These are phyloP conservation scores for Metschnikowia continentalis DNA, from an alignment of 805 yeast species.

Conservation along the genomic window DNA sequence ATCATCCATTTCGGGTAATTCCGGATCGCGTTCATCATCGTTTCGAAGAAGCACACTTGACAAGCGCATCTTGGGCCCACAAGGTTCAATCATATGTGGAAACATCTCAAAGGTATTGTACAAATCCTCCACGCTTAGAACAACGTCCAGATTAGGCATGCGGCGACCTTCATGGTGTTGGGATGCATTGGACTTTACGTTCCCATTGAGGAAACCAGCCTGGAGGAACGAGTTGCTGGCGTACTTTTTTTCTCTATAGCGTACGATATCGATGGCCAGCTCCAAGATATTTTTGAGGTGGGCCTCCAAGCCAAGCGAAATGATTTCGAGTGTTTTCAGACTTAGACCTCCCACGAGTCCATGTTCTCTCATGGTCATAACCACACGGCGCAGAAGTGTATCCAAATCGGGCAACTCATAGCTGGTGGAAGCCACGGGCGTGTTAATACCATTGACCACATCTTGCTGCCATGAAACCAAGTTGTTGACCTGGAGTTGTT, in stretches of 20 bases:
- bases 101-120: conserved; percentile 57
- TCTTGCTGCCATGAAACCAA: conserved; percentile 89
- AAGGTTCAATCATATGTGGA: conserved; percentile 67
- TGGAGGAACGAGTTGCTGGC: conserved; percentile 32
- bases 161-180: not conserved
- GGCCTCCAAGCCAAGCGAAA: conserved; percentile 75
- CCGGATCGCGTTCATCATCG: conserved; percentile 43
- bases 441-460: conserved; percentile 76
- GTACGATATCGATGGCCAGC: conserved; percentile 66
- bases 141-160: conserved; percentile 21
- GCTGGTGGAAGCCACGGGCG: conserved; percentile 73
- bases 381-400: conserved; percentile 59
- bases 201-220: conserved; percentile 18
- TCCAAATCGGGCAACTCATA: conserved; percentile 82
- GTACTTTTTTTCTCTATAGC: conserved; percentile 51
- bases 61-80: conserved; percentile 55
- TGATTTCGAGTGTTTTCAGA: conserved; percentile 70
- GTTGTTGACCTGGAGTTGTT: conserved; percentile 42
- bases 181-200: not conserved
- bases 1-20: conserved; percentile 19
- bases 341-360: conserved; percentile 82
- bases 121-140: conserved; percentile 63
- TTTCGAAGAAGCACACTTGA: conserved; percentile 49
- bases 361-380: conserved; percentile 83
- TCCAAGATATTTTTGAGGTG: conserved; percentile 75